Percentiles rank a stretch among this genome's conserved stretches.
phyloP scores from a whole-genome alignment of 768 basidiomycete genomes.

The Lentinula edodes region DNA sequence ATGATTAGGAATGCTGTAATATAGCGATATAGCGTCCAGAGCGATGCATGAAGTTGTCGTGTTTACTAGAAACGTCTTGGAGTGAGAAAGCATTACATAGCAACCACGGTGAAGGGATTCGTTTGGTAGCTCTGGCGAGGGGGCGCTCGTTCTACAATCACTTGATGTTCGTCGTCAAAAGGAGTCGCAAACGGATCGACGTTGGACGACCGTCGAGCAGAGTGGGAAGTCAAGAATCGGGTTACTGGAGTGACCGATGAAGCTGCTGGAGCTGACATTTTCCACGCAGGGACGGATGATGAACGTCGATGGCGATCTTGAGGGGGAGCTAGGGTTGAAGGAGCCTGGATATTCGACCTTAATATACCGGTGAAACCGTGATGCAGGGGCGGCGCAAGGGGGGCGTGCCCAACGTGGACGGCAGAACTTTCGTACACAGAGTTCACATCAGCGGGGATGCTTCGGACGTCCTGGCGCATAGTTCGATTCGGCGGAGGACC shows the following conservation, averaged over 20 bases:
- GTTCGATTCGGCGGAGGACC: slow-evolving; percentile 22
- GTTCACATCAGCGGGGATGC: slow-evolving; percentile 30
- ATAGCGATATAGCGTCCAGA: neutral
- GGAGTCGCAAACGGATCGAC: slow-evolving; percentile 67
- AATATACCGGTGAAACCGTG: slow-evolving; percentile 25
- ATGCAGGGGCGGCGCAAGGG: slow-evolving; percentile 36
- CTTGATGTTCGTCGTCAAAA: slow-evolving; percentile 65
- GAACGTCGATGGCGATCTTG: slow-evolving; percentile 16
- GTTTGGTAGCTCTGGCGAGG: slow-evolving; percentile 38
- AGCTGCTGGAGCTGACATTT: slow-evolving; percentile 9
- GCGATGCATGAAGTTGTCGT: neutral
- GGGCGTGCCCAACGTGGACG: slow-evolving; percentile 5
- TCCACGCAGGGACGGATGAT: slow-evolving; percentile 16
- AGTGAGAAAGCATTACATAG: slow-evolving; percentile 10
- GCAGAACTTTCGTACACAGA: slow-evolving; percentile 19
- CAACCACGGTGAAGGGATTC: slow-evolving; percentile 42
- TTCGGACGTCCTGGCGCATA: slow-evolving; percentile 23
- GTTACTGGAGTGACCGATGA: slow-evolving; percentile 33
- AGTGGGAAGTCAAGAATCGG: slow-evolving; percentile 36
- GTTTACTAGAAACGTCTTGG: neutral
- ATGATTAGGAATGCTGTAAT: too few relatives aligned
- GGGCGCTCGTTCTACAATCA: slow-evolving; percentile 20
- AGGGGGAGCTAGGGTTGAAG: slow-evolving; percentile 8
- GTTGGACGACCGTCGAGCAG: slow-evolving; percentile 34
- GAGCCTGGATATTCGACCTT: neutral